Percentiles rank a stretch among this genome's conserved stretches.
Evolutionary conservation across 352 stramenopile species (phyloP).

Genomic region (Phytophthora agathidicida): DNA sequence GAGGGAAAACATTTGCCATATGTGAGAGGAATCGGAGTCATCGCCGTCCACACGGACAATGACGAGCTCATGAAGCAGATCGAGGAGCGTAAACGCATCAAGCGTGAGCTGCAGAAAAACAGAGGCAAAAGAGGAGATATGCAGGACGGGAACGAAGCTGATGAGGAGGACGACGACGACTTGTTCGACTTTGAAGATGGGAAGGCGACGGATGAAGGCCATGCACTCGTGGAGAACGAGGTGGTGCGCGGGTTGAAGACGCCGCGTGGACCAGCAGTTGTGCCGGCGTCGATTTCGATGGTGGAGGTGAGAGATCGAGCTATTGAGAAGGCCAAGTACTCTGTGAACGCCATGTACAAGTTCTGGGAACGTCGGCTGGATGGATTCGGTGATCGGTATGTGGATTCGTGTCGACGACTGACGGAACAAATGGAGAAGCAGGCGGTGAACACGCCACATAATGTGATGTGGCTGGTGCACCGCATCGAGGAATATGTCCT

Average conservation of each 20-base stretch:
- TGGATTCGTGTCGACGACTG: conserved; percentile 69
- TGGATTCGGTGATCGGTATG: conserved; percentile 67
- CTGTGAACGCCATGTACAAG: conserved; percentile 63
- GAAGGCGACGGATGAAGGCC: conserved; percentile 40
- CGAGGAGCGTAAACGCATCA: conserved; percentile 70
- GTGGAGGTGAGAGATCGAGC: conserved; percentile 26
- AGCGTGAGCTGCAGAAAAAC: conserved; percentile 50
- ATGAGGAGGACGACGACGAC: conserved; percentile 42
- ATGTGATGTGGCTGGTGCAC: conserved; percentile 55
- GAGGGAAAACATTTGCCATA: conserved; percentile 59
- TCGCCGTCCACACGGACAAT: conserved; percentile 52
- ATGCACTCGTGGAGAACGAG: conserved; percentile 53
- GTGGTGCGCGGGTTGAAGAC: conserved; percentile 52
- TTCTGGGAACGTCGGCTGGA: conserved; percentile 75
- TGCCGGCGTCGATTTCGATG: conserved; percentile 60
- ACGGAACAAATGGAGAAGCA: conserved; percentile 76
- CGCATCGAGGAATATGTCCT: conserved; percentile 46
- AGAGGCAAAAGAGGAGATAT: conserved; percentile 34
- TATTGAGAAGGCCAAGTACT: conserved; percentile 62
- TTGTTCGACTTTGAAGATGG: conserved; percentile 46
- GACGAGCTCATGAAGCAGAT: conserved; percentile 65
- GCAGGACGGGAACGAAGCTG: conserved; percentile 43
- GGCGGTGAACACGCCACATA: conserved; percentile 42
- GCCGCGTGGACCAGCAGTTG: conserved; percentile 43
- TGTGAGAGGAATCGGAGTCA: conserved; percentile 57